A percentile compares a stretch with the other conserved stretches of the same genome.
Evolutionary conservation across 768 basidiomycete genomes (phyloP).

Genomic region (Psilocybe azurescens): DNA sequence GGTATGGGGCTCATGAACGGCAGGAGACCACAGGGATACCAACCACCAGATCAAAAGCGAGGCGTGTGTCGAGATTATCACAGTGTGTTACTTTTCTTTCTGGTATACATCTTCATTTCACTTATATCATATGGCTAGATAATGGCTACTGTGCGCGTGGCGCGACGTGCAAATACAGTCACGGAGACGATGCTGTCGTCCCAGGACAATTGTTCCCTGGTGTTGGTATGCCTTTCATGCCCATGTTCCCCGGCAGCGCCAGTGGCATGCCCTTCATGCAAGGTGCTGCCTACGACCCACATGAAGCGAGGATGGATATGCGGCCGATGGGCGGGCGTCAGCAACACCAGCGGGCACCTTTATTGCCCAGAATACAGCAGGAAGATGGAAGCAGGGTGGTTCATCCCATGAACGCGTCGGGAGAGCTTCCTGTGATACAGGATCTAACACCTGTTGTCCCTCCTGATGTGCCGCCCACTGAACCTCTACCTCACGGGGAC

Average conservation of each 20-base stretch:
- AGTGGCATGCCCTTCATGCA: conserved; percentile 51
- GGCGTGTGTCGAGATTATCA: conserved; percentile 93
- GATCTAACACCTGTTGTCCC: conserved; percentile 71
- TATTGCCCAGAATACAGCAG: conserved; percentile 59
- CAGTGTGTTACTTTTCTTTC: conserved; percentile 60
- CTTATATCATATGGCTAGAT: conserved; percentile 50
- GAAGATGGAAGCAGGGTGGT: conserved; percentile 52
- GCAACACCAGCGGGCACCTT: conserved; percentile 56
- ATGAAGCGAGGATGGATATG: conserved; percentile 84
- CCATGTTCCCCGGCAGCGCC: conserved; percentile 63
- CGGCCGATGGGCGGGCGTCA: conserved; percentile 52
- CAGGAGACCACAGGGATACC: conserved; percentile 62
- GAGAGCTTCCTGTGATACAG: conserved; percentile 84
- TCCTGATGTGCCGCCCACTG: conserved; percentile 32
- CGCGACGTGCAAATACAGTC: conserved; percentile 88
- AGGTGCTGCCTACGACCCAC: conserved; percentile 70
- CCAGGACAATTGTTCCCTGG: conserved; percentile 70
- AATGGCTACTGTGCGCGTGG: conserved; percentile 92
- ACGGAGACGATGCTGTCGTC: conserved; percentile 87
- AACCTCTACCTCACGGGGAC: conserved; percentile 28
- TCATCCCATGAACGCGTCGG: conserved; percentile 51
- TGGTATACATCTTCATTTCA: neutral
- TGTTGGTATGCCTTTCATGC: conserved; percentile 65
- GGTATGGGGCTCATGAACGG: conserved; percentile 43
- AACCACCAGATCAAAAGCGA: conserved; percentile 73